Base-by-base conservation (phyloP, 768 basidiomycete genomes). In the Suillus paluster region DNA sequence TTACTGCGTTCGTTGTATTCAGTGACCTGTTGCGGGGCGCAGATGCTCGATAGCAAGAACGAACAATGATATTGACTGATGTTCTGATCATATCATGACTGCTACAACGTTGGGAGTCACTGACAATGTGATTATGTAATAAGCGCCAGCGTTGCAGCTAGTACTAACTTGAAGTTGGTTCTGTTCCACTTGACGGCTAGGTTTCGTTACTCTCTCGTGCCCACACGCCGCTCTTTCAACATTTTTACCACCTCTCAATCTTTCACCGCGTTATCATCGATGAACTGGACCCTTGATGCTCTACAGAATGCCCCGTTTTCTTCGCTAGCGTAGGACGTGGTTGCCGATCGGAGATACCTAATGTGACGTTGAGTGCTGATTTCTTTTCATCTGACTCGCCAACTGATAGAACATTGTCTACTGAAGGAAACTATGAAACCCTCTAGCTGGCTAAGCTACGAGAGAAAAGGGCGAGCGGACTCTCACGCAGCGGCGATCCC, bases 11-110 rank as follows among this genome's bases (percentile, higher is more conserved):
- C 3, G 17, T 39, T 39, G 54, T 23, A 23, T 14, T 60, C 14
- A 62, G 60, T 4, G 67, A 65, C 33, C 45, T 38, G 21, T 38
- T 33, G 39, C 57, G 61, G 23, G 56, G 64, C 42, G 52, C 25
- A 42, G 59, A 42, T 57, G 56, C 23, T 44, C 60, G 65, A 64
- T 62, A 42, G 6, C 34, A 39, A 27, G 48, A 64, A 50, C 39
- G 60, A 46, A 50, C 5, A 58, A 44, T 38, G 53, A 11, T 38
- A 59, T 45, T 62, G 63, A 65, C 71, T 66, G 65, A 67, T 30
- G 60, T 21, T 64, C 60, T 66, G 52, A 71, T 66, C 73, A 74
- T 74, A 4, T 50, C 61, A 62, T 64, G 25, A 30, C 25, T 30
- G n/a, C 25, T 55, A 17, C 52, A 54, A 53, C 23, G 54, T 23